These are phyloP conservation scores for Nadsonia commutata DNA, from an alignment of 1,139 yeast species.

Conservation along the genomic window DNA sequence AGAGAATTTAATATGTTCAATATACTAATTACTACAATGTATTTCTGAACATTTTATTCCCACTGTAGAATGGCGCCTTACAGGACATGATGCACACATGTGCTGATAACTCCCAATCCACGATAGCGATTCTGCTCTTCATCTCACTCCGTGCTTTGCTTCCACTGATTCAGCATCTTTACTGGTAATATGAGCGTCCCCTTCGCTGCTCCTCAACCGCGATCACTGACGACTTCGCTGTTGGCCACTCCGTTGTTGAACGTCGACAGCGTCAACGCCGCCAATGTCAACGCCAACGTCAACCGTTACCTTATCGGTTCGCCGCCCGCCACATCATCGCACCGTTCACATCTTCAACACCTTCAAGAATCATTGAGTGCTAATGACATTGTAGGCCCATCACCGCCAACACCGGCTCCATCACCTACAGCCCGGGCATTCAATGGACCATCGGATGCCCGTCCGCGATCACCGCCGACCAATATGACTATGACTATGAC, in stretches of 20 bases:
- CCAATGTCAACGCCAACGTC: neutral
- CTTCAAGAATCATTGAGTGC: neutral
- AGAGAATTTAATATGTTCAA: no score
- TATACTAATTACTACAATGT: no score
- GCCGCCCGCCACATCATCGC: neutral
- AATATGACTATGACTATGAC: neutral
- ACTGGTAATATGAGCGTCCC: neutral
- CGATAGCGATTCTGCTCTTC: no score
- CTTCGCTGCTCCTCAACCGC: neutral
- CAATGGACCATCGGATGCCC: no score
- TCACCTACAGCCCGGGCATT: slow-evolving; percentile 18
- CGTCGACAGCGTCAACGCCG: neutral
- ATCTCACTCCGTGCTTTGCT: no score
- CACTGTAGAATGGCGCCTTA: no score
- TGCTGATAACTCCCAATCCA: no score
- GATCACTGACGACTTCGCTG: neutral
- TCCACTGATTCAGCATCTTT: no score
- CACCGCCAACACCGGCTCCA: slow-evolving; percentile 19
- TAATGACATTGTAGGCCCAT: slow-evolving; percentile 4
- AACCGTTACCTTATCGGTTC: neutral
- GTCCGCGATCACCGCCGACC: no score
- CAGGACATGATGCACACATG: no score
- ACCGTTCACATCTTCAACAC: neutral
- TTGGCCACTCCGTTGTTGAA: no score
- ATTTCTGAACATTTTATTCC: no score